phyloP scores from a whole-genome alignment of 2,329 filamentous ascomycete species.

The Raffaelea deltoideospora region DNA sequence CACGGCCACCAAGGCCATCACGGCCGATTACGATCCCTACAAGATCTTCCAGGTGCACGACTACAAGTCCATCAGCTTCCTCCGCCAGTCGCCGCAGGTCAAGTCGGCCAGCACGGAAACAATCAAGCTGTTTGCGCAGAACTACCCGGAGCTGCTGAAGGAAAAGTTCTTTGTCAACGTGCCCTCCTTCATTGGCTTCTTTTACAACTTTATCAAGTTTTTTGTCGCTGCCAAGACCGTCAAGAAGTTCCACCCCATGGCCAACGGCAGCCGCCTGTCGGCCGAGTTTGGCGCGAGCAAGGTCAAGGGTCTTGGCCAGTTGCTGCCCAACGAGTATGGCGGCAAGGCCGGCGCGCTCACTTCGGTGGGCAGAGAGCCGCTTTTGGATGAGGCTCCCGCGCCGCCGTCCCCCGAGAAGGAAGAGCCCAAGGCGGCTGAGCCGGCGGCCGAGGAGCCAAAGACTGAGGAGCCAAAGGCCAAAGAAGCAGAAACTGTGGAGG shows the following conservation, averaged over 20 bases:
- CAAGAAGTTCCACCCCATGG: conserved; percentile 67
- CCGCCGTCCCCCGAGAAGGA: background rate
- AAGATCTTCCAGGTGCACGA: conserved; percentile 90
- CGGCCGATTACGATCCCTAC: conserved; percentile 67
- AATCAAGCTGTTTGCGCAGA: conserved; percentile 64
- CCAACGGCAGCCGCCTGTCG: conserved; percentile 55
- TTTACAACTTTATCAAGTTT: conserved; percentile 61
- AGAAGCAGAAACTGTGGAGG: too few relatives aligned
- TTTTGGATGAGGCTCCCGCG: conserved; percentile 8
- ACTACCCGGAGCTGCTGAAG: conserved; percentile 77
- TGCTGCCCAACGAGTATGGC: conserved; percentile 64
- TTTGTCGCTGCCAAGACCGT: conserved; percentile 59
- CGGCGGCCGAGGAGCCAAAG: background rate
- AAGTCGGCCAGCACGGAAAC: conserved; percentile 66
- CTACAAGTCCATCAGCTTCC: conserved; percentile 76
- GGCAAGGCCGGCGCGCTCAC: conserved; percentile 40
- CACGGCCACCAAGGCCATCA: conserved; percentile 53
- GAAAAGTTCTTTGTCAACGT: conserved; percentile 97
- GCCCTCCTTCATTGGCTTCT: conserved; percentile 78
- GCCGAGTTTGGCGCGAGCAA: conserved; percentile 37
- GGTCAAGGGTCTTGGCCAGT: conserved; percentile 39
- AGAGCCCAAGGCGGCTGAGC: background rate
- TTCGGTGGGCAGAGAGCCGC: conserved; percentile 11
- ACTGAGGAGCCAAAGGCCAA: background rate
- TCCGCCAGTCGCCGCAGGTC: conserved; percentile 63